Conservation (phyloP, 352 stramenopile species). For the Globisporangium parvum region DNA sequence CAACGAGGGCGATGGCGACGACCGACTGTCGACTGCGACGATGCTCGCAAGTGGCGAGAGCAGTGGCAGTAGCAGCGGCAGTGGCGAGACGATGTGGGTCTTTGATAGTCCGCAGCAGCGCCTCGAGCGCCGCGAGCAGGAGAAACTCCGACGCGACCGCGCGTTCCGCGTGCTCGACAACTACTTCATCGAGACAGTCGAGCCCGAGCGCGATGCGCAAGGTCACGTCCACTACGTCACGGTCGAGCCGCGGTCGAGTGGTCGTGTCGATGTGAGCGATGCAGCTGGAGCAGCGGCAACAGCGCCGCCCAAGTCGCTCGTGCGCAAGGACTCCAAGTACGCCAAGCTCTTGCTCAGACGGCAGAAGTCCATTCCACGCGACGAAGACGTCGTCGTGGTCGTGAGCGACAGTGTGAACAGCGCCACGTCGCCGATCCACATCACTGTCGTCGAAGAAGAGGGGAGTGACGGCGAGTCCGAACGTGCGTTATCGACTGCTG, state of each 20-base stretch:
- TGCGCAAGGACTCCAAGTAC: slow-evolving; percentile 25
- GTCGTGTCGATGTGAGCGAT: slow-evolving; percentile 27
- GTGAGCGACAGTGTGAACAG: slow-evolving; percentile 14
- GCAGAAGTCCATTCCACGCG: slow-evolving; percentile 17
- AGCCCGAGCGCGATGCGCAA: slow-evolving; percentile 3
- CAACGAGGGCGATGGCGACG: slow-evolving; percentile 8
- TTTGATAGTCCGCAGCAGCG: slow-evolving; percentile 47
- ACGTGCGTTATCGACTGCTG: neutral
- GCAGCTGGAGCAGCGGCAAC: slow-evolving; percentile 31
- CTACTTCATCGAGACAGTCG: slow-evolving; percentile 28
- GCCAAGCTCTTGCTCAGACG: slow-evolving; percentile 20
- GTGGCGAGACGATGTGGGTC: slow-evolving; percentile 46
- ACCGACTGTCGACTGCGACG: slow-evolving; percentile 15
- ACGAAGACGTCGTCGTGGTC: slow-evolving; percentile 33
- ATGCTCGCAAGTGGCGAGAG: slow-evolving; percentile 29
- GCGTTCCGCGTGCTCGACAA: slow-evolving; percentile 50
- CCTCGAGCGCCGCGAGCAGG: slow-evolving; percentile 38
- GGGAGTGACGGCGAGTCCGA: neutral
- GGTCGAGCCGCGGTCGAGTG: slow-evolving; percentile 13
- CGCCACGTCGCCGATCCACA: slow-evolving; percentile 1
- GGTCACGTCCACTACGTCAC: slow-evolving; percentile 2
- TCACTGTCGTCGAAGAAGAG: slow-evolving; percentile 3
- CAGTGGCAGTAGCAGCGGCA: slow-evolving; percentile 22
- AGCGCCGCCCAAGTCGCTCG: slow-evolving; percentile 22
- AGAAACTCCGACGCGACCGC: slow-evolving; percentile 43